Conservation (phyloP, 805 yeast species). For the Candida piceae region DNA sequence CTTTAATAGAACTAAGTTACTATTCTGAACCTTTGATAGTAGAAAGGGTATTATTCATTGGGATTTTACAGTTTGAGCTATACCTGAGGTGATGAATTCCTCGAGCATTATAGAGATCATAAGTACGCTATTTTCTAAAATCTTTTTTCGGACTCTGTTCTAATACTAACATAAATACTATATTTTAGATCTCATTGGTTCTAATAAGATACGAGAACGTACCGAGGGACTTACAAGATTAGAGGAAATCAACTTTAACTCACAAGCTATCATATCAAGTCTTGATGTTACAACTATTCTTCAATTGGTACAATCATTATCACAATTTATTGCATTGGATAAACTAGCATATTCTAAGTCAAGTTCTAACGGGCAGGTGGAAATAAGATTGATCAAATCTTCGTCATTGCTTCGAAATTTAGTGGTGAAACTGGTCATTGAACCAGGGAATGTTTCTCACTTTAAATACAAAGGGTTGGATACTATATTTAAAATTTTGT, state of each 20-base stretch:
- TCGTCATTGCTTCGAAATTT: conserved; percentile 18
- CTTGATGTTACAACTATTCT: conserved; percentile 11
- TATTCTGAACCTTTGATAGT: no score
- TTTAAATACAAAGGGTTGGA: conserved; percentile 26
- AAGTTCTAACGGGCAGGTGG: conserved; percentile 17
- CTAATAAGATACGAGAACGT: conserved; percentile 51
- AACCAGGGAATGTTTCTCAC: conserved; percentile 9
- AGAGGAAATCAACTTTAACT: conserved; percentile 26
- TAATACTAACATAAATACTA: conserved; percentile 1
- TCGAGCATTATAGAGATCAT: background rate
- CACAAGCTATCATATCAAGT: conserved; percentile 17
- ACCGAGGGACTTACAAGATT: conserved; percentile 43
- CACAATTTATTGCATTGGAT: conserved; percentile 19
- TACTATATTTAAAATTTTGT: conserved; percentile 16
- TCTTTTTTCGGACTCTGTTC: no score
- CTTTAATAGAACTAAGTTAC: no score
- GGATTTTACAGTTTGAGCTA: no score
- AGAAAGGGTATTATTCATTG: background rate
- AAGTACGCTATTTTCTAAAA: no score
- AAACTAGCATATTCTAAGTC: conserved; percentile 18
- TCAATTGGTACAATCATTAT: conserved; percentile 15
- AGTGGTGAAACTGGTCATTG: conserved; percentile 10
- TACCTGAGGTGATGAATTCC: background rate
- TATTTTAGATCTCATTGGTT: conserved; percentile 32
- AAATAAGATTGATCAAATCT: conserved; percentile 20